Evolutionary conservation across 75 land plant species (phyloP).

Genomic region (Picea glauca): DNA sequence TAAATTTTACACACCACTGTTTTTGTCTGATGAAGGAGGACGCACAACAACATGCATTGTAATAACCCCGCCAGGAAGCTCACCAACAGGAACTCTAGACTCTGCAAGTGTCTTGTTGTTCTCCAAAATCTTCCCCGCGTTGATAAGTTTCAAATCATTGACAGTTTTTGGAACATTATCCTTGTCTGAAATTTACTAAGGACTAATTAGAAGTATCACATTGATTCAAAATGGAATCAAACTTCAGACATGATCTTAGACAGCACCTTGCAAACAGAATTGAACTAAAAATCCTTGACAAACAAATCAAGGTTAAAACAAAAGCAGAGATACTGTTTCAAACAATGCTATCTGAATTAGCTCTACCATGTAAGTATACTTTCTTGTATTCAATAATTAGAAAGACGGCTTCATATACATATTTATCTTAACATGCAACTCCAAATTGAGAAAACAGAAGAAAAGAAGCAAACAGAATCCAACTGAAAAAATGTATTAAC

Average conservation of each 20-base stretch:
- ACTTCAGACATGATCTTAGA: background rate
- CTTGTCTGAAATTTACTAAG: constrained; percentile 39
- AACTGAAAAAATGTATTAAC: background rate
- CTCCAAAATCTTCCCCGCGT: constrained; percentile 81
- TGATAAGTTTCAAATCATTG: constrained; percentile 77
- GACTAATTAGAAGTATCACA: background rate
- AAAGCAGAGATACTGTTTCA: background rate
- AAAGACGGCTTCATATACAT: background rate
- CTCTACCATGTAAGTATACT: background rate
- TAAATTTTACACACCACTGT: constrained; percentile 35
- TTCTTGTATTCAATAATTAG: background rate
- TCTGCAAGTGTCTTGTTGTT: constrained; percentile 71
- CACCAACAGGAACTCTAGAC: constrained; percentile 63
- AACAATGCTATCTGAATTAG: background rate
- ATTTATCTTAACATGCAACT: background rate
- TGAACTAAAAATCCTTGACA: background rate
- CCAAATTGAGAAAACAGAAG: background rate
- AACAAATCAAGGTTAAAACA: background rate
- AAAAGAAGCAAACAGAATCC: background rate
- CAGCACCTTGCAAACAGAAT: background rate
- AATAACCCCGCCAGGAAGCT: constrained; percentile 75
- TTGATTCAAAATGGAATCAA: background rate
- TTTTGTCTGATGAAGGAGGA: constrained; percentile 60
- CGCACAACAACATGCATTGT: constrained; percentile 89
- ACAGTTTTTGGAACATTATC: constrained; percentile 63